Evolutionary conservation across 1,284 basidiomycete genomes (phyloP), one percentile per base, ranked within the genome.

Genomic region (Golubevia sp.): DNA sequence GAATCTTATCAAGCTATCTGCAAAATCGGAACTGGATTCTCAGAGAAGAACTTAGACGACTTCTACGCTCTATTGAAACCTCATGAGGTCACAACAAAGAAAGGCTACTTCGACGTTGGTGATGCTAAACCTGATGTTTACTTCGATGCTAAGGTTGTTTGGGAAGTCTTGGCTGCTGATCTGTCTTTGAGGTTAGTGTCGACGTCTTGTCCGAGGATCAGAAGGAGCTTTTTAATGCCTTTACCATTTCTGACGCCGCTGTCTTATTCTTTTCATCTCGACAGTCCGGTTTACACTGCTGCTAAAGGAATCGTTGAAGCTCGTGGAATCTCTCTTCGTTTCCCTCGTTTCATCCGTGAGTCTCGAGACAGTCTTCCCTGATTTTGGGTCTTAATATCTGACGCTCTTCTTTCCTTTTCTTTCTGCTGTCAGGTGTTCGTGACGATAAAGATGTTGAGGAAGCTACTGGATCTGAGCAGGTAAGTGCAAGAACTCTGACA

Each of bases 11-110:
- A 83, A 58, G 59, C 69, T 18, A 71, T 83, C 49, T 99, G 97
- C 88, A 99, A 99, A 85, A 97, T 99, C 72, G 97, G 97, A 2
- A 99, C 97, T 0, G 97, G 97, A 0, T 99, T 99, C 86, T 92
- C 91, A 58, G 97, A 99, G 75, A 94, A 97, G 83, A 87, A 89
- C 64, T 86, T 99, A 44, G 90, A 92, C 74, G 84, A 88, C n/a
- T 93, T 96, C 77, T 91, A 92, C 83, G 88, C 90, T n/a, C 87
- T 88, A 24, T 88, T 99, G 38, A 90, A 92, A 73, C 89, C 91
- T 2, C 88, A 66, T 86, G 95, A 73, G 89, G 91, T 49, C 89
- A 92, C 82, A 85, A 93, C 54, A 2, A 83, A 82, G 60, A 85
- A 84, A 58, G 73, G 73, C 0, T 85, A 85, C 69, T 85, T 84